Conservation (phyloP, 768 basidiomycete species). For the Boletus reticulatus region DNA sequence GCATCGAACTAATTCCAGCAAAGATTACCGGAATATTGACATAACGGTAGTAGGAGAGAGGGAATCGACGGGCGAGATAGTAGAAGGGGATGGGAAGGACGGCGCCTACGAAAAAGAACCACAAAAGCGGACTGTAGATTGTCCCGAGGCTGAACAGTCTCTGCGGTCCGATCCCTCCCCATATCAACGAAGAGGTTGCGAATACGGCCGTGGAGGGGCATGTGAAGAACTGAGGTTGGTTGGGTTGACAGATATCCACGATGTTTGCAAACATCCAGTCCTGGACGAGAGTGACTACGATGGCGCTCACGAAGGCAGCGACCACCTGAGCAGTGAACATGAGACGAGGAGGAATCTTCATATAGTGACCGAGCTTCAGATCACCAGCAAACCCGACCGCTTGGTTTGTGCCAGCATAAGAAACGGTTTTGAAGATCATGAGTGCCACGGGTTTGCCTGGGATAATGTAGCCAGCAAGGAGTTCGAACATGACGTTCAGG, state of each 20-base stretch:
- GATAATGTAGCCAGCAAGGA: constrained; percentile 74
- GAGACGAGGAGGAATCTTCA: constrained; percentile 82
- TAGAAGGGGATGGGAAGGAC: constrained; percentile 79
- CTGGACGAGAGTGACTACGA: constrained; percentile 63
- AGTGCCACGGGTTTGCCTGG: constrained; percentile 83
- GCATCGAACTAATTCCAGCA: constrained; percentile 67
- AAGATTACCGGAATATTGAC: constrained; percentile 90
- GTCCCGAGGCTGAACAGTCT: constrained; percentile 66
- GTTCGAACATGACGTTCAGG: constrained; percentile 70
- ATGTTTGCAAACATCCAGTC: constrained; percentile 73
- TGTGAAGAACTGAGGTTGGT: constrained; percentile 60
- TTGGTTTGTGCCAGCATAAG: constrained; percentile 58
- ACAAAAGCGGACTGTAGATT: constrained; percentile 60
- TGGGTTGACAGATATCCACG: constrained; percentile 64
- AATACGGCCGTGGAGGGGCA: constrained; percentile 71
- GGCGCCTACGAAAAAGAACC: constrained; percentile 78
- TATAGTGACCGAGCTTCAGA: constrained; percentile 86
- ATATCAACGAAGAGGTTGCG: constrained; percentile 71
- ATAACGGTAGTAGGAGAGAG: constrained; percentile 78
- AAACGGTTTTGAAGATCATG: constrained; percentile 74
- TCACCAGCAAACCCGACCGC: constrained; percentile 67
- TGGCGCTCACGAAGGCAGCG: constrained; percentile 52
- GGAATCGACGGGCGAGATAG: constrained; percentile 76
- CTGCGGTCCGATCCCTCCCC: constrained; percentile 77
- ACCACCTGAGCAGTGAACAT: constrained; percentile 72